Evolutionary conservation across 345 rosid species (phyloP).

Genomic region (Angophora floribunda): DNA sequence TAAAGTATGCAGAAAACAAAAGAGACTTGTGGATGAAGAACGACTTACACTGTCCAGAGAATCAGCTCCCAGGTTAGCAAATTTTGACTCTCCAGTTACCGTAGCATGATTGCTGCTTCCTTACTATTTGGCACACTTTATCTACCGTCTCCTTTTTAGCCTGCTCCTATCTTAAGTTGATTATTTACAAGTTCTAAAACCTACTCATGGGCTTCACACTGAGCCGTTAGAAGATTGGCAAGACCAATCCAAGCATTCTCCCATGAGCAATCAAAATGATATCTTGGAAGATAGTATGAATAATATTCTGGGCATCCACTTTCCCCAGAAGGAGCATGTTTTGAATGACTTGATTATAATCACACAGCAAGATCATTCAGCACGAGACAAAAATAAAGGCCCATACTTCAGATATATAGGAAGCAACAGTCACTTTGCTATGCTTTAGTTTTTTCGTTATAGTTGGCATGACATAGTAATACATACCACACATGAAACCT

Average conservation of each 20-base stretch:
- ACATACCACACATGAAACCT: constrained; percentile 36
- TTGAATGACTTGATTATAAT: neutral
- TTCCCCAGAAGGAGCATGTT: neutral
- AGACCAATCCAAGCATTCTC: neutral
- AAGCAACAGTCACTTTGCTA: neutral
- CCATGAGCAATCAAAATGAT: neutral
- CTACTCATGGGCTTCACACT: neutral
- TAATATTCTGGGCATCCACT: neutral
- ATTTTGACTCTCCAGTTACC: constrained; percentile 36
- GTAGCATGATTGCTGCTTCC: constrained; percentile 26
- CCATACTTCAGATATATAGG: neutral
- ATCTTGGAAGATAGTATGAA: neutral
- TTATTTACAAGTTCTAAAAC: neutral
- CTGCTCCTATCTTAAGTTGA: neutral
- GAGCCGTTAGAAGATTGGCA: neutral
- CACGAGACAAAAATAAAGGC: neutral
- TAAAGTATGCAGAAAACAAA: neutral
- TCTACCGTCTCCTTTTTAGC: constrained; percentile 34
- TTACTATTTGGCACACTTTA: constrained; percentile 31
- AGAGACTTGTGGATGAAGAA: neutral
- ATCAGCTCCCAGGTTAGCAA: constrained; percentile 36
- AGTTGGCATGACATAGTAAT: neutral
- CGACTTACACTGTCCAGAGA: constrained; percentile 42
- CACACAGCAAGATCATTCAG: neutral
- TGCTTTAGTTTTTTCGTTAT: neutral